Base-by-base conservation (phyloP, 148 eudicot species). In the Amaranthus cruentus region DNA sequence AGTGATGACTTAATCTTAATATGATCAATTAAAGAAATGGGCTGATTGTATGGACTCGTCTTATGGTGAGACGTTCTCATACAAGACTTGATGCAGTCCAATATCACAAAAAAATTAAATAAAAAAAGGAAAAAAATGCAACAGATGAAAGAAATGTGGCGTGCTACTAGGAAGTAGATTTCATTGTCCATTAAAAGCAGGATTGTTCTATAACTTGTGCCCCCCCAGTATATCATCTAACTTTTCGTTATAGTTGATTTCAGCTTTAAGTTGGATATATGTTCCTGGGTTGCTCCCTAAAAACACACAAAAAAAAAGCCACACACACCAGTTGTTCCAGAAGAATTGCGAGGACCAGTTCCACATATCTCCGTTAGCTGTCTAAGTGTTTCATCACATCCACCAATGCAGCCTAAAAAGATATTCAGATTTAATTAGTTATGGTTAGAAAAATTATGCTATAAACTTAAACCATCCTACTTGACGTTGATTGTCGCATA, bases 301-400 rank as follows among this genome's bases (percentile, higher is more conserved):
- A 47, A 46, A 7, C 57, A 47, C 55, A 53, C 28, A 13, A 58
- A 49, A 54, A 3, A 15, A 75, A 15, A 21, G 54, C n/a, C 6
- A 57, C 69, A 18, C 79, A 76, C 71, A 91, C 93, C 90, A 74
- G 90, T 73, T 60, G 71, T 75, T 69, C 82, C 86, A 68, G 93
- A 70, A 75, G 50, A 53, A 80, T 79, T 90, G 72, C 96, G 96
- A 49, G 96, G 80, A 66, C 99, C 96, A 54, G 97, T 90, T 80
- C 99, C 99, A 78, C 97, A 95, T 61, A 89, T 88, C 78, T 91
- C 96, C 55, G 79, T 80, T 48, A 95, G 88, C 75, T 92, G 87
- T 79, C 74, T 90, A 62, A 95, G 82, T 54, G 79, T 89, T 61
- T 83, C 86, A 83, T 95, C 99, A 78, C 99, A 95, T 75, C 99